These are phyloP conservation scores for Graphilbum sp. DNA, from an alignment of 2,329 filamentous ascomycete species.

Conservation along the genomic window DNA sequence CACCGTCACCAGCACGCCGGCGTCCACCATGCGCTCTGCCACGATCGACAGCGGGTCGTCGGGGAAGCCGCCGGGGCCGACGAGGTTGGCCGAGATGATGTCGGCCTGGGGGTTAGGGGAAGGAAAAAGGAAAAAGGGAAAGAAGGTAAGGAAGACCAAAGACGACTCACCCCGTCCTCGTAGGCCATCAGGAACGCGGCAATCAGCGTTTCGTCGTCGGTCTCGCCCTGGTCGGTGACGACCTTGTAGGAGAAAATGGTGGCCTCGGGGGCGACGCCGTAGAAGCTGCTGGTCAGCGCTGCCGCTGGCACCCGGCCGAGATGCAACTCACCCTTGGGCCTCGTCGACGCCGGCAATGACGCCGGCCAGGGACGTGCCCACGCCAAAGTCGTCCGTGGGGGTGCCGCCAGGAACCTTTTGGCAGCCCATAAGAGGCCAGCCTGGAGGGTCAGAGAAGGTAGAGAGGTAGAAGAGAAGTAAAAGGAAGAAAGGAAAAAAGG, in stretches of 20 bases:
- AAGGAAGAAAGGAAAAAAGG: neutral
- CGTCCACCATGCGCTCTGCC: constrained; percentile 33
- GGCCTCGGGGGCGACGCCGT: neutral
- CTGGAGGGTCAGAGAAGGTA: neutral
- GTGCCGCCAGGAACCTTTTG: constrained; percentile 8
- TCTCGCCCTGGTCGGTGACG: neutral
- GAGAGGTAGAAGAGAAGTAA: neutral
- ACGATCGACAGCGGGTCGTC: constrained; percentile 33
- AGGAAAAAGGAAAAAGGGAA: neutral
- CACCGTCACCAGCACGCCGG: constrained; percentile 34
- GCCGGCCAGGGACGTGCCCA: constrained; percentile 13
- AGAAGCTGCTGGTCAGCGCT: neutral
- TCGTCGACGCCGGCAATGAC: constrained; percentile 10
- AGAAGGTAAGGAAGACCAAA: neutral
- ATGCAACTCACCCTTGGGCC: neutral
- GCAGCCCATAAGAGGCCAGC: neutral
- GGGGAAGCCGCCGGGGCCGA: constrained; percentile 32
- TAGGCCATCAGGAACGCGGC: constrained; percentile 43
- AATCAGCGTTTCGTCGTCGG: constrained; percentile 36
- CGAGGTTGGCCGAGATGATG: constrained; percentile 39
- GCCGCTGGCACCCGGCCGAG: too few relatives aligned
- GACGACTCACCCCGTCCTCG: constrained; percentile 26
- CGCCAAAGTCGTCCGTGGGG: constrained; percentile 9
- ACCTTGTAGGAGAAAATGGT: constrained; percentile 1
- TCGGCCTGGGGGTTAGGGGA: constrained; percentile 18